Conservation (phyloP, 352 stramenopile species). For the Blastocystis sp. region DNA sequence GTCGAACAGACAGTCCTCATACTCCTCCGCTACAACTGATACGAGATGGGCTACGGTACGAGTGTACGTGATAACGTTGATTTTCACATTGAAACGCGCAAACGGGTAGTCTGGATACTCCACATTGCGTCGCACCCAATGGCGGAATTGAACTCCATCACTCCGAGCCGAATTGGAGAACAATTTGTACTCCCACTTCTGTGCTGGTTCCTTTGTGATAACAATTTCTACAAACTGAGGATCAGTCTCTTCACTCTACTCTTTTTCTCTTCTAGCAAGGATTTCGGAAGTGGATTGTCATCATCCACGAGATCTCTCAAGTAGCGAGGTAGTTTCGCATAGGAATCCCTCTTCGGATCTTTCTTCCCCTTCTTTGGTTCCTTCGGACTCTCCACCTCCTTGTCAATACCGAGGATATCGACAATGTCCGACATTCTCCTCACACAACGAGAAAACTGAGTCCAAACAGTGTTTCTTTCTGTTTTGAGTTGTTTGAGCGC, state of each 20-base stretch:
- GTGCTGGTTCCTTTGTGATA: slow-evolving; percentile 9
- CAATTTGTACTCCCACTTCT: background rate
- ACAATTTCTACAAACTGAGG: background rate
- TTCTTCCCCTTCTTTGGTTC: background rate
- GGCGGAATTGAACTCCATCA: slow-evolving; percentile 2
- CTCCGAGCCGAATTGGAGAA: slow-evolving; percentile 28
- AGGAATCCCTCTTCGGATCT: background rate
- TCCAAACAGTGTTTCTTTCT: background rate
- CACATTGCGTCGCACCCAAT: slow-evolving; percentile 51
- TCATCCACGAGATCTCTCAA: background rate
- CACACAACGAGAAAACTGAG: background rate
- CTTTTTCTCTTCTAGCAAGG: slow-evolving; percentile 25
- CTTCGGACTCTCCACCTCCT: background rate
- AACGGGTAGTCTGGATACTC: slow-evolving; percentile 57
- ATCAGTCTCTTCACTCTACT: background rate
- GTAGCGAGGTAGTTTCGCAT: background rate
- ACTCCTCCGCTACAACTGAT: slow-evolving; percentile 53
- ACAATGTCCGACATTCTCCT: slow-evolving; percentile 5
- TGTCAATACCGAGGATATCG: slow-evolving; percentile 18
- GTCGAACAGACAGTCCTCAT: slow-evolving; percentile 1
- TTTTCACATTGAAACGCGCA: slow-evolving; percentile 33
- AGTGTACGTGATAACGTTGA: slow-evolving; percentile 55
- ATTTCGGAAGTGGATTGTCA: background rate
- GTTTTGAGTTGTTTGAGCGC: too few relatives aligned
- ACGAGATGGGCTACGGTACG: background rate